phyloP scores from a whole-genome alignment of 139 green algal species.

The Coelastrella sp. region DNA sequence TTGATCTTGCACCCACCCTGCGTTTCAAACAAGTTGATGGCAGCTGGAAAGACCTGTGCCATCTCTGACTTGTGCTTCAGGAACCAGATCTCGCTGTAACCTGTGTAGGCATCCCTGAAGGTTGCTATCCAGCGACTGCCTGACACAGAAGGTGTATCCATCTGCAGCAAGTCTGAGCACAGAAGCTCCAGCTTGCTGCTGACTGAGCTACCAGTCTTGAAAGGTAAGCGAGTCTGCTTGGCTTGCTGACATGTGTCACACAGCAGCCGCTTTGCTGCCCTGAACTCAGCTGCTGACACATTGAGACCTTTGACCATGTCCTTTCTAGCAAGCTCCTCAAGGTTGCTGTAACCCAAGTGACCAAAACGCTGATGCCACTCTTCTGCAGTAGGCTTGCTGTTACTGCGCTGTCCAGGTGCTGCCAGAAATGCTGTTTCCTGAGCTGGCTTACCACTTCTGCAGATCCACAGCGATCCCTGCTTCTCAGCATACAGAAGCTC shows the following conservation, averaged over 20 bases:
- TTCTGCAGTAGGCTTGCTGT: neutral
- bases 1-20: neutral
- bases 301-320: neutral
- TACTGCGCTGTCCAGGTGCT: neutral
- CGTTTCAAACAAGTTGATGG: neutral
- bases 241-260: neutral
- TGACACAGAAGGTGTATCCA: neutral
- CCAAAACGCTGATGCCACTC: neutral
- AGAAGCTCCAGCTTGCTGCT: neutral
- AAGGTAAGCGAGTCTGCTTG: neutral
- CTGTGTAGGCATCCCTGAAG: neutral
- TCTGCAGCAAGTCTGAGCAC: neutral
- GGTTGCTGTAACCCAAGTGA: neutral
- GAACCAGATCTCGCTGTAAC: neutral
- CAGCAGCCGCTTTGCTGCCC: neutral
- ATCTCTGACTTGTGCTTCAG: neutral
- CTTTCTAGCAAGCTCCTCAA: neutral
- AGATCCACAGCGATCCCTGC: neutral
- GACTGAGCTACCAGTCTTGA: neutral
- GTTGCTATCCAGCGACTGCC: neutral
- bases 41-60: neutral
- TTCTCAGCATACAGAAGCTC: neutral
- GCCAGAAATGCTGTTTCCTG: neutral
- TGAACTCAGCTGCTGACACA: neutral
- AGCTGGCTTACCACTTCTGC: neutral